Conservation (phyloP, 208 protist species). For the Wallacemonas sp. region DNA sequence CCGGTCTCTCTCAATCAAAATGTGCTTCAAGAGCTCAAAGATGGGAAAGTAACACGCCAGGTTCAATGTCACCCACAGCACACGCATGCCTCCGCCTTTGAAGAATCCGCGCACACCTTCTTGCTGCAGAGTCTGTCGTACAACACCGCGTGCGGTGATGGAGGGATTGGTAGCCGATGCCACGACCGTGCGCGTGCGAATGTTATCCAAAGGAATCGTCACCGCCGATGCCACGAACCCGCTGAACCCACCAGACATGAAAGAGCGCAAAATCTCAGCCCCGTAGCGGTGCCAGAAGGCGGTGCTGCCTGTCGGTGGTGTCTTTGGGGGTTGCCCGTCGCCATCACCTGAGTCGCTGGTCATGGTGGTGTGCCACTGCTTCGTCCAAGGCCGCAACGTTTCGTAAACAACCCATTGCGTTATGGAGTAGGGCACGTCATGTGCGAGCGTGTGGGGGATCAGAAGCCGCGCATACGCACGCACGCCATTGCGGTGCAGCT, state of each 20-base stretch:
- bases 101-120: slow-evolving; percentile 66
- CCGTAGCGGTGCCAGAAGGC: slow-evolving; percentile 25
- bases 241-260: slow-evolving; percentile 77
- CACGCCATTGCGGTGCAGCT: slow-evolving; percentile 48
- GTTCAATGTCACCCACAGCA: slow-evolving; percentile 82
- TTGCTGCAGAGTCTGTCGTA: slow-evolving; percentile 34
- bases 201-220: slow-evolving; percentile 77
- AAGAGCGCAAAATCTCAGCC: slow-evolving; percentile 41
- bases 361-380: slow-evolving; percentile 5
- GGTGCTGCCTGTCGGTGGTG: not conserved
- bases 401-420: slow-evolving; percentile 83
- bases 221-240: slow-evolving; percentile 62
- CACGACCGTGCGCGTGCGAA: slow-evolving; percentile 70
- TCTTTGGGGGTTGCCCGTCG: too few relatives aligned
- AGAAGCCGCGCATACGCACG: slow-evolving; percentile 41
- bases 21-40: slow-evolving; percentile 49
- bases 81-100: slow-evolving; percentile 59
- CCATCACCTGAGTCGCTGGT: not conserved
- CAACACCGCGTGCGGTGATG: slow-evolving; percentile 37
- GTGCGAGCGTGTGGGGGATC: slow-evolving; percentile 67
- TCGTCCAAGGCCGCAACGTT: slow-evolving; percentile 59
- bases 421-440: slow-evolving; percentile 82
- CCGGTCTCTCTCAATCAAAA: slow-evolving; percentile 13
- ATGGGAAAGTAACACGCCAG: slow-evolving; percentile 82
- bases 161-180: slow-evolving; percentile 31